Base-by-base conservation (phyloP, 2,329 filamentous ascomycete genomes). In the Westerdykella aurantiaca region DNA sequence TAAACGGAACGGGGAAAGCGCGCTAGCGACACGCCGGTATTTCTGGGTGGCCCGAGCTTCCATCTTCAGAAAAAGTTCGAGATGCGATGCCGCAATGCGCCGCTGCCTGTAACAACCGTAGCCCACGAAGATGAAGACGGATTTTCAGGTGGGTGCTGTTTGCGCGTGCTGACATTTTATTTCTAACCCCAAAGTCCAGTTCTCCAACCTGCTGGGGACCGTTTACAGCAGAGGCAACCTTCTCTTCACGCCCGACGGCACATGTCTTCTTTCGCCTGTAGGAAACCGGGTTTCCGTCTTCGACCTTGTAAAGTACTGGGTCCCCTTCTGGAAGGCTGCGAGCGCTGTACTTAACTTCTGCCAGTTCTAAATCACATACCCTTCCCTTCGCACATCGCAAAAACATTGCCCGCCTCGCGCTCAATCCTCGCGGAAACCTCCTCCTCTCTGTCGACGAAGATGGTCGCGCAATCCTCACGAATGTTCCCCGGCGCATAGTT, bases 211-310 rank as follows among this genome's bases (percentile, higher is more conserved):
- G 67, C 81, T 98, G 63, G 94, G 93, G 66, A 98, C 93, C 57
- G 93, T 98, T 66, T 98, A 97, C 76, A 88, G 89, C 74, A 88
- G 90, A 80, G 93, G 94, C 71, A 98, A 97, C 69, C 80, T 98
- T 62, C 79, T 96, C 66, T 98, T 94, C 75, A 94, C 88, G 60
- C 88, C 90, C 49, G 91, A 98, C 79, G 94, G 94, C 66, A 93
- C 88, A 60, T 91, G 88, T 72, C 79, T 98, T 53, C 87, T 94
- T 61, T 98, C 93, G 37, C 94, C 93, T 6, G 93, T 98, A 42
- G 93, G 93, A 65, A 98, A 97, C 72, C 79, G 89, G 64, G 89
- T 98, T 49, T 88, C 91, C 1, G 86, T 97, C 42, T 98, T 98
- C 69, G 91, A 98, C 67, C 77, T 98, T 37, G 86, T 96, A 60